phyloP scores from a whole-genome alignment of 2,329 filamentous ascomycete species.

The Paraconiothyrium brasiliense region DNA sequence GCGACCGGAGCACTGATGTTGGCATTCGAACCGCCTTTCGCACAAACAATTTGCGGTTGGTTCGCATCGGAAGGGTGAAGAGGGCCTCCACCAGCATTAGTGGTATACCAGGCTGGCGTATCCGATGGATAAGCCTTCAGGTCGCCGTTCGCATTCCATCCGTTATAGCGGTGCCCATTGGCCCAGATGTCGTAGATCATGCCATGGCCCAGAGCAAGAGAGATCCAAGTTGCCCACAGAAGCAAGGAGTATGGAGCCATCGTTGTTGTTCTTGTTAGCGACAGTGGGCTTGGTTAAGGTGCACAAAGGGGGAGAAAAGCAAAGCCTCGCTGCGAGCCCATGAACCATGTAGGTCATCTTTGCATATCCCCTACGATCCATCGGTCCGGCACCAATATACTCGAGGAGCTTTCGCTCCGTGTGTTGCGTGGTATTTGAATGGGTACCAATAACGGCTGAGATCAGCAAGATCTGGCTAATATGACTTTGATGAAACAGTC shows the following conservation, averaged over 20 bases:
- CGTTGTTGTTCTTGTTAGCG: neutral
- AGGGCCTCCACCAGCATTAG: constrained; percentile 7
- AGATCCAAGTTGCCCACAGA: neutral
- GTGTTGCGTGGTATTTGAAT: neutral
- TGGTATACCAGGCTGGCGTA: constrained; percentile 17
- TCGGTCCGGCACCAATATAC: neutral
- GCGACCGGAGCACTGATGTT: constrained; percentile 31
- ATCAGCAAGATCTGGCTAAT: constrained; percentile 11
- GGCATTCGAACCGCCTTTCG: constrained; percentile 30
- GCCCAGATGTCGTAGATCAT: constrained; percentile 15
- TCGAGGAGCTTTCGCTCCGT: neutral
- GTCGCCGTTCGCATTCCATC: constrained; percentile 24
- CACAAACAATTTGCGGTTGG: constrained; percentile 34
- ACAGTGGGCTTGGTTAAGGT: neutral
- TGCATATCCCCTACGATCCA: neutral
- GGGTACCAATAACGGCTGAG: constrained; percentile 4
- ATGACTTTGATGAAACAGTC: constrained; percentile 5
- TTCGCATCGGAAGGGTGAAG: constrained; percentile 18
- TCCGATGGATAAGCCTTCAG: constrained; percentile 11
- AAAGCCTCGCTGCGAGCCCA: neutral
- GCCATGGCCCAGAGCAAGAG: constrained; percentile 7
- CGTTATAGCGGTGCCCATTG: constrained; percentile 20
- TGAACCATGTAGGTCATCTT: neutral
- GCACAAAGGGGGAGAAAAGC: neutral
- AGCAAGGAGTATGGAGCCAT: neutral